phyloP scores from a whole-genome alignment of 2,329 filamentous ascomycete species.

The Sporothrix inflata region DNA sequence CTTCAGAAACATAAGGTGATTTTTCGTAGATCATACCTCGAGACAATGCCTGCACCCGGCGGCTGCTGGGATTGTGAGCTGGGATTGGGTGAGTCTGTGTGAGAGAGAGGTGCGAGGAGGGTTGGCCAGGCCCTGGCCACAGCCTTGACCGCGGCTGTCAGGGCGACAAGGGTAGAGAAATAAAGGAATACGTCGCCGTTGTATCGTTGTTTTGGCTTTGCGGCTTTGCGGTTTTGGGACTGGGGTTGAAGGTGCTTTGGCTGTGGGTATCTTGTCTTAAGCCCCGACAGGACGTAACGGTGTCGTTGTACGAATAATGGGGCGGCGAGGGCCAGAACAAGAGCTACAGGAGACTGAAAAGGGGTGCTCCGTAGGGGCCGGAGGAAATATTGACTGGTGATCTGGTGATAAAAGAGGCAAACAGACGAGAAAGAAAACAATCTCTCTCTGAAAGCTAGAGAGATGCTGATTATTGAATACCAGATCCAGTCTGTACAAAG shows the following conservation, averaged over 20 bases:
- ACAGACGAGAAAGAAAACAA: neutral
- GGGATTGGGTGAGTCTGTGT: slow-evolving; percentile 14
- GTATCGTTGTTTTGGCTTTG: slow-evolving; percentile 26
- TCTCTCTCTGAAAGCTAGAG: neutral
- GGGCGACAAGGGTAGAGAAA: neutral
- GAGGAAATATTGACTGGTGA: neutral
- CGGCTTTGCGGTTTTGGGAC: slow-evolving; percentile 16
- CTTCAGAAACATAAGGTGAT: slow-evolving; percentile 47
- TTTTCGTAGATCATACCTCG: slow-evolving; percentile 51
- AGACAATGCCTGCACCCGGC: slow-evolving; percentile 44
- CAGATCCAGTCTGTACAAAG: neutral
- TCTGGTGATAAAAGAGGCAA: neutral
- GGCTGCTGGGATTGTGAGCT: slow-evolving; percentile 31
- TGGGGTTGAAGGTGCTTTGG: slow-evolving; percentile 23
- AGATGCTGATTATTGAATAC: neutral
- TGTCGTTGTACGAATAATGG: slow-evolving; percentile 13
- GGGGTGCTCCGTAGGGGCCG: neutral
- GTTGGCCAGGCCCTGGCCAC: neutral
- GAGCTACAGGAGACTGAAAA: neutral
- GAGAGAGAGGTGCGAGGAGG: neutral
- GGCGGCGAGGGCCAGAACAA: neutral
- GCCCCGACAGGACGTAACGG: slow-evolving; percentile 21
- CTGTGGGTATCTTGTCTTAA: slow-evolving; percentile 22
- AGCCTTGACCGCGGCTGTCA: neutral
- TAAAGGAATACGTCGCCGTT: neutral